phyloP scores from a whole-genome alignment of 2,329 filamentous ascomycete genomes.

The Xylariaceae sp. region DNA sequence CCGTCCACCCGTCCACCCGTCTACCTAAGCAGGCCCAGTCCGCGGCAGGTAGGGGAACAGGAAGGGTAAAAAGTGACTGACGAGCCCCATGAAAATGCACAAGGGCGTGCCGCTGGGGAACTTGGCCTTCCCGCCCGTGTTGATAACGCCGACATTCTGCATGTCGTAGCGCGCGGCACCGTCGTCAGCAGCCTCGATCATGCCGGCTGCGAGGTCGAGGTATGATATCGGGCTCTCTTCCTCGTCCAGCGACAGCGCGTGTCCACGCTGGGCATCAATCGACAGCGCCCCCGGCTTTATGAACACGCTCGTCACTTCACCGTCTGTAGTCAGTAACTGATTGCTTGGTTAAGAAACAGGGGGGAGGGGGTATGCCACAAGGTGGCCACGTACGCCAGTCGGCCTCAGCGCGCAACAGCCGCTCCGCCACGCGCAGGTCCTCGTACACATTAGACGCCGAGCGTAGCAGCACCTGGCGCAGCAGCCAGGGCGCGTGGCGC shows the following conservation, averaged over 20 bases:
- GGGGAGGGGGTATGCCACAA: constrained; percentile 23
- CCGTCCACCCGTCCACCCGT: too few species aligned
- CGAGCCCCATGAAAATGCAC: constrained; percentile 24
- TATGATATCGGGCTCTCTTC: constrained; percentile 33
- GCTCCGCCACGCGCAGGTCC: too few species aligned
- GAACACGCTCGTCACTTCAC: constrained; percentile 29
- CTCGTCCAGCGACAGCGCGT: constrained; percentile 30
- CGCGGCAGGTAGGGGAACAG: too few species aligned
- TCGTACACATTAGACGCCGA: constrained; percentile 30
- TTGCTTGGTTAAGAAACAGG: too few species aligned
- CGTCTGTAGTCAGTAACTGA: too few species aligned
- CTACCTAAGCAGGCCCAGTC: too few species aligned
- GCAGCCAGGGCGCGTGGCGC: constrained; percentile 19
- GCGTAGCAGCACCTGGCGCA: constrained; percentile 21
- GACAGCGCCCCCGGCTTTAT: constrained; percentile 35
- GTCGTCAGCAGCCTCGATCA: constrained; percentile 39
- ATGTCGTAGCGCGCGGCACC: constrained; percentile 18
- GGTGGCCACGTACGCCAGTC: too few species aligned
- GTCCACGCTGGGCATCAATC: constrained; percentile 29
- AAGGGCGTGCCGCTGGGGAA: constrained; percentile 27
- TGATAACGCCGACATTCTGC: constrained; percentile 21
- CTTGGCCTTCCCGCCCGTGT: constrained; percentile 21
- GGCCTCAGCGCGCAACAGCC: too few species aligned
- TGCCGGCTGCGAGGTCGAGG: constrained; percentile 36
- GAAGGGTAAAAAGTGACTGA: constrained; percentile 27